Evolutionary conservation across 2,329 filamentous ascomycete genomes (phyloP).

Genomic region (Cadophora sp.): DNA sequence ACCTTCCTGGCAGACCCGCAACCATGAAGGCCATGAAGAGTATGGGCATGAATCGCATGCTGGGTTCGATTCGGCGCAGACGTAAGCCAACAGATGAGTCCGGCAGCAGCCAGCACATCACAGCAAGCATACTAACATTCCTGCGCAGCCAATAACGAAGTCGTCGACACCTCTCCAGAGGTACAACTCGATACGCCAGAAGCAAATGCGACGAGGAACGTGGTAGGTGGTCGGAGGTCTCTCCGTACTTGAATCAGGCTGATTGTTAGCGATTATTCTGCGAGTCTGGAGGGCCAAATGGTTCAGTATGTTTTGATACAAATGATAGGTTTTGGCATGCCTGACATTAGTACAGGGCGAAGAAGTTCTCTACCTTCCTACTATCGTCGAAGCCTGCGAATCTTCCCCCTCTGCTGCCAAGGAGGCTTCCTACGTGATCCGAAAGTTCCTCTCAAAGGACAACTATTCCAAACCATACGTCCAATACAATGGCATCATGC

Average conservation of each 20-base stretch:
- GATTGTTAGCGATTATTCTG: constrained; percentile 75
- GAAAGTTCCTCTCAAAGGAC: constrained; percentile 80
- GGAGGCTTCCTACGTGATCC: constrained; percentile 80
- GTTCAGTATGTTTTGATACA: constrained; percentile 53
- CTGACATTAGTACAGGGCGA: constrained; percentile 63
- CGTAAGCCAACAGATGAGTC: constrained; percentile 28
- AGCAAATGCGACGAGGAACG: constrained; percentile 67
- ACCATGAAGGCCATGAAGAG: constrained; percentile 46
- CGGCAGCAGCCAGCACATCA: background rate
- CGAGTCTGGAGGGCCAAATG: constrained; percentile 70
- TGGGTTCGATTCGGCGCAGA: constrained; percentile 43
- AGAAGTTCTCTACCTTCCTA: constrained; percentile 90
- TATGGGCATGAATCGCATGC: constrained; percentile 44
- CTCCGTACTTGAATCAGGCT: constrained; percentile 16
- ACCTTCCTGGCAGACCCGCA: constrained; percentile 10
- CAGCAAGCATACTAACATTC: constrained; percentile 10
- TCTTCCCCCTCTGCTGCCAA: constrained; percentile 86
- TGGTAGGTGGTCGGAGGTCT: constrained; percentile 57
- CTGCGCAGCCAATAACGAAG: constrained; percentile 24
- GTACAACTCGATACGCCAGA: constrained; percentile 66
- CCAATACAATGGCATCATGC: constrained; percentile 97
- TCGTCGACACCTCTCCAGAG: constrained; percentile 31
- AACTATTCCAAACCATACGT: constrained; percentile 69
- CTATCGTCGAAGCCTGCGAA: constrained; percentile 94
- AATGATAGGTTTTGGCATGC: constrained; percentile 6